Percentiles rank a stretch among this genome's conserved stretches.
phyloP scores from a whole-genome alignment of 2,329 filamentous ascomycete genomes.

The Trichocomaceae sp. region DNA sequence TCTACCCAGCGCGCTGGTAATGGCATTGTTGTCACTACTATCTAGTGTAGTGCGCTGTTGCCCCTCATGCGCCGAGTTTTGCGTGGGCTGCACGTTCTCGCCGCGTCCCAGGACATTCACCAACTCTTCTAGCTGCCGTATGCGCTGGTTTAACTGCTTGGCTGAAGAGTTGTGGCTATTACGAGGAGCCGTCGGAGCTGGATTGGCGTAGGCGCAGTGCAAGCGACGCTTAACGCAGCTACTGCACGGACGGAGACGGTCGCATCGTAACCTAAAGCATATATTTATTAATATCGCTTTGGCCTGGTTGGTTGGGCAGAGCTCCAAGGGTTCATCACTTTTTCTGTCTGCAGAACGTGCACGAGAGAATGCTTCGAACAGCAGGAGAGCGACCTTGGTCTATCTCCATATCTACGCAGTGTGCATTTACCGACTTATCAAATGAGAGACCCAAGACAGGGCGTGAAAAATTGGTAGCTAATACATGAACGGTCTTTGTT shows the following conservation, averaged over 20 bases:
- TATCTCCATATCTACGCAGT: background rate
- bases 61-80: slow-evolving; percentile 15
- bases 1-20: background rate
- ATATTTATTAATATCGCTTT: background rate
- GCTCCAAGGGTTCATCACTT: background rate
- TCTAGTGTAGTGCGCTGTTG: slow-evolving; percentile 39
- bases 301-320: background rate
- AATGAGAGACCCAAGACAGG: background rate
- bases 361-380: slow-evolving; percentile 1
- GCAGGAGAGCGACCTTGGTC: background rate
- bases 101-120: slow-evolving; percentile 54
- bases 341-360: slow-evolving; percentile 3
- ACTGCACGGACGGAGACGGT: slow-evolving; percentile 50
- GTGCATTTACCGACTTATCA: background rate
- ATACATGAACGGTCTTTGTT: background rate
- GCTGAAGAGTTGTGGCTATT: slow-evolving; percentile 44
- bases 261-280: slow-evolving; percentile 46
- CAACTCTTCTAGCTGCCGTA: slow-evolving; percentile 50
- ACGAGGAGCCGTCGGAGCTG: slow-evolving; percentile 42
- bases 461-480: background rate
- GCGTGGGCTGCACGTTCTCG: slow-evolving; percentile 27
- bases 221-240: slow-evolving; percentile 41
- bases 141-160: slow-evolving; percentile 53
- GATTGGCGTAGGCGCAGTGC: background rate
- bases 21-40: slow-evolving; percentile 7